Evolutionary conservation across 306 rosid species (phyloP).

Genomic region (Acmispon strigosus): DNA sequence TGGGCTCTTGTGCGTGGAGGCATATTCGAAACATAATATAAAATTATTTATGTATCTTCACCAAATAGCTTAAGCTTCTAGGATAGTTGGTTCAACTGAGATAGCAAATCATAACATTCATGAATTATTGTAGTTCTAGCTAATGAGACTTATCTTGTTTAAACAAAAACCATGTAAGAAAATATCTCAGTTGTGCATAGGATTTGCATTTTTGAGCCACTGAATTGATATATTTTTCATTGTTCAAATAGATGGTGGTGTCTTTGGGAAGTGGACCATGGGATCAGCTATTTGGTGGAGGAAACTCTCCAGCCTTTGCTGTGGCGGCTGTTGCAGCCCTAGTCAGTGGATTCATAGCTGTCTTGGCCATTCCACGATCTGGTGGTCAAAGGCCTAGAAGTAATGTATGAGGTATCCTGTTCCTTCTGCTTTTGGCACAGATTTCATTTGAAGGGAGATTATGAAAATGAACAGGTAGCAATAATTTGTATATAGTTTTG

Average conservation of each 20-base stretch:
- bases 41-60: no score
- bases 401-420: slow-evolving; percentile 59
- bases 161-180: not conserved
- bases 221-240: slow-evolving; percentile 21
- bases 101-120: not conserved
- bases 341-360: slow-evolving; percentile 72
- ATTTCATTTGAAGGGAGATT: slow-evolving; percentile 20
- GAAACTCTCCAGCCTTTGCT: slow-evolving; percentile 89
- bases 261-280: slow-evolving; percentile 97
- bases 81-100: not conserved
- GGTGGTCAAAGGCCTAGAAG: slow-evolving; percentile 58
- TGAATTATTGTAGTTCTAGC: not conserved
- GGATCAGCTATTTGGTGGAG: slow-evolving; percentile 99
- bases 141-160: not conserved
- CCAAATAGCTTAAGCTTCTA: no score
- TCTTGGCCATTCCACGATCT: slow-evolving; percentile 76
- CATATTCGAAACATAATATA: no score
- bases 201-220: slow-evolving; percentile 4
- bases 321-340: slow-evolving; percentile 86
- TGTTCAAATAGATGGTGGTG: slow-evolving; percentile 71
- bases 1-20: no score
- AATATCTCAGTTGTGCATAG: not conserved
- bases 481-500: slow-evolving; percentile 35
- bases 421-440: slow-evolving; percentile 28
- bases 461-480: slow-evolving; percentile 28